Evolutionary conservation across 768 basidiomycete genomes (phyloP).

Genomic region (Leucogyrophana mollusca): DNA sequence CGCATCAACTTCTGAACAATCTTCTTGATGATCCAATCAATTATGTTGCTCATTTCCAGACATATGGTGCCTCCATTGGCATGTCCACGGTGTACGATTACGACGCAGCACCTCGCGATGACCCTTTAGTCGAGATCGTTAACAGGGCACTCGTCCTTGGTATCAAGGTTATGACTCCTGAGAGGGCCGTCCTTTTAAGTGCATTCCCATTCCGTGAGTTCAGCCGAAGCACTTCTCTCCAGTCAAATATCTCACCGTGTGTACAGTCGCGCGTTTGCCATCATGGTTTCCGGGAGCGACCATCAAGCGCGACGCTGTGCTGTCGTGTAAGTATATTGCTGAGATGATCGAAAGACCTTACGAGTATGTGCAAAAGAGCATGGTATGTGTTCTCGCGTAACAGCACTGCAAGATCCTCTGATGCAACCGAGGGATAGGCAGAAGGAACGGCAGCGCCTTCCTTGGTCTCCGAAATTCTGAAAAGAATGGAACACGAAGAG

Average conservation of each 20-base stretch:
- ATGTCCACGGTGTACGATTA: not conserved
- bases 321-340: slow-evolving; percentile 5
- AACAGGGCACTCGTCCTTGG: slow-evolving; percentile 10
- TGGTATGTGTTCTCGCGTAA: slow-evolving; percentile 5
- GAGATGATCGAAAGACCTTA: slow-evolving; percentile 15
- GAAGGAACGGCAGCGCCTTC: not conserved
- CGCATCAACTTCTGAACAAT: slow-evolving; percentile 31
- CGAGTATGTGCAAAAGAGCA: slow-evolving; percentile 9
- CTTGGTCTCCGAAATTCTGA: not conserved
- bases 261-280: slow-evolving; percentile 23
- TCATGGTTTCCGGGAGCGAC: slow-evolving; percentile 23
- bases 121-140: slow-evolving; percentile 14
- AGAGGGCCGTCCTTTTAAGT: slow-evolving; percentile 12
- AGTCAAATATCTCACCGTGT: not conserved
- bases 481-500: slow-evolving; percentile 8
- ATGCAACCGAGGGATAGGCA: not conserved
- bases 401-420: not conserved
- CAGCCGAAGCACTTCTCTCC: not conserved
- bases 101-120: slow-evolving; percentile 11
- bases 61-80: slow-evolving; percentile 13
- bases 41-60: slow-evolving; percentile 24
- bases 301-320: slow-evolving; percentile 13
- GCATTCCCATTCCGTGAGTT: slow-evolving; percentile 17
- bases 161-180: slow-evolving; percentile 7
- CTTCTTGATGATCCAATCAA: slow-evolving; percentile 28